Conservation (phyloP, 202 grass and related monocot species). For the Carex arenaria region DNA sequence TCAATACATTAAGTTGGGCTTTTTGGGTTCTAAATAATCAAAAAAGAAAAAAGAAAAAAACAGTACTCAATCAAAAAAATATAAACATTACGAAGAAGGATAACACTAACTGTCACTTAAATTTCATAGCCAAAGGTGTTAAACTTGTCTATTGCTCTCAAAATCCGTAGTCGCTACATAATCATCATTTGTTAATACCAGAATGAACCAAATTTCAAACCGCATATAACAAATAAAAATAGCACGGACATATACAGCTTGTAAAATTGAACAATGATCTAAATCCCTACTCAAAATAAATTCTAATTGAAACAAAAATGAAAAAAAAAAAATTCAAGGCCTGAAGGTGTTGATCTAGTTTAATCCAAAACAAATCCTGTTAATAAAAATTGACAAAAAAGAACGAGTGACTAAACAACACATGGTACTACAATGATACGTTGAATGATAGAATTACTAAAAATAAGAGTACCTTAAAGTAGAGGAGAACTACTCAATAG, state of each 20-base stretch:
- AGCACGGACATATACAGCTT: neutral
- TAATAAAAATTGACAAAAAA: neutral
- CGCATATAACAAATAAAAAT: neutral
- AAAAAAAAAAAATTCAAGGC: neutral
- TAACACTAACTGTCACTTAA: no score
- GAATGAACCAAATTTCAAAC: neutral
- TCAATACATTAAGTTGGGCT: no score
- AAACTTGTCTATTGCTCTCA: no score
- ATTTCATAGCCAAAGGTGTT: neutral
- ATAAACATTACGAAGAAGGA: neutral
- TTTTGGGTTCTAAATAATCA: neutral
- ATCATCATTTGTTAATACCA: neutral
- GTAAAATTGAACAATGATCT: neutral
- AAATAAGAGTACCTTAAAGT: neutral
- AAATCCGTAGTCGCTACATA: neutral
- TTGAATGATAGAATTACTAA: neutral
- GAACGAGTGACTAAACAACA: neutral
- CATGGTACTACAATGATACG: neutral
- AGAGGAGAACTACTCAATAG: conserved; percentile 53
- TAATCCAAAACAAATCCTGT: neutral
- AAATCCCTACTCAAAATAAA: neutral
- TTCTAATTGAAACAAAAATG: neutral
- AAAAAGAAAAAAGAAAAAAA: neutral
- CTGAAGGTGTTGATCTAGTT: neutral
- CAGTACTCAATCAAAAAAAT: neutral